Percentiles rank a stretch among this genome's conserved stretches.
Evolutionary conservation across 306 rosid genomes (phyloP).

Genomic region (Cicer arietinum): DNA sequence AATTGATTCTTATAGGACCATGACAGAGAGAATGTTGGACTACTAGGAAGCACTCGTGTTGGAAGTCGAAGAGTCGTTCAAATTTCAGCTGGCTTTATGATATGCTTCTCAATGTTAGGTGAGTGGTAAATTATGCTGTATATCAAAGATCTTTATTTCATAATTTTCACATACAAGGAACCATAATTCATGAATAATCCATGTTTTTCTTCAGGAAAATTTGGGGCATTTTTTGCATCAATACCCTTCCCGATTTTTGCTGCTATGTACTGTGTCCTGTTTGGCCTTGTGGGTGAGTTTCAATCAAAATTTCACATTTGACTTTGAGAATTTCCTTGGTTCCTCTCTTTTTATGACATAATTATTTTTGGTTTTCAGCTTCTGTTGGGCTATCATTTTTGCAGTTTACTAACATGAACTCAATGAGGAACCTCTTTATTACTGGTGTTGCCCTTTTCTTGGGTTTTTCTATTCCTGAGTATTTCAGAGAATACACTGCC

Average conservation of each 20-base stretch:
- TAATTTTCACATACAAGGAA: slow-evolving; percentile 14
- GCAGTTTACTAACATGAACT: slow-evolving; percentile 99
- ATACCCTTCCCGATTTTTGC: slow-evolving; percentile 94
- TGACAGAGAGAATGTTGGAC: slow-evolving; percentile 93
- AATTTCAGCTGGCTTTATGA: slow-evolving; percentile 97
- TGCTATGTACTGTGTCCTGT: slow-evolving; percentile 86
- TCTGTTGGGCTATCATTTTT: slow-evolving; percentile 97
- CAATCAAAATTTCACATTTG: slow-evolving; percentile 4
- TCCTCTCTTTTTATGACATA: slow-evolving; percentile 30
- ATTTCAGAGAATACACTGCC: slow-evolving; percentile 82
- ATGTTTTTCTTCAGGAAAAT: slow-evolving; percentile 72
- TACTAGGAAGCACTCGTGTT: slow-evolving; percentile 97
- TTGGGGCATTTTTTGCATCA: slow-evolving; percentile 97
- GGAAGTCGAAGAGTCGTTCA: slow-evolving; percentile 98
- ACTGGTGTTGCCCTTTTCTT: slow-evolving; percentile 85
- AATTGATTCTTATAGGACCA: slow-evolving; percentile 30
- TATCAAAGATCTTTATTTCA: slow-evolving; percentile 9
- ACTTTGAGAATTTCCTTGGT: slow-evolving; percentile 13
- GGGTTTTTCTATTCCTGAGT: slow-evolving; percentile 89
- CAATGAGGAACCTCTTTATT: slow-evolving; percentile 94
- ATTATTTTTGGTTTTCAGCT: slow-evolving; percentile 58
- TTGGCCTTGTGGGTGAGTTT: slow-evolving; percentile 92
- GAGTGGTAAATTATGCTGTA: slow-evolving; percentile 34
- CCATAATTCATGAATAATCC: slow-evolving; percentile 28
- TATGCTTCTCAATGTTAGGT: slow-evolving; percentile 96